phyloP scores from a whole-genome alignment of 129 eudicot genomes.

The Tagetes patula region DNA sequence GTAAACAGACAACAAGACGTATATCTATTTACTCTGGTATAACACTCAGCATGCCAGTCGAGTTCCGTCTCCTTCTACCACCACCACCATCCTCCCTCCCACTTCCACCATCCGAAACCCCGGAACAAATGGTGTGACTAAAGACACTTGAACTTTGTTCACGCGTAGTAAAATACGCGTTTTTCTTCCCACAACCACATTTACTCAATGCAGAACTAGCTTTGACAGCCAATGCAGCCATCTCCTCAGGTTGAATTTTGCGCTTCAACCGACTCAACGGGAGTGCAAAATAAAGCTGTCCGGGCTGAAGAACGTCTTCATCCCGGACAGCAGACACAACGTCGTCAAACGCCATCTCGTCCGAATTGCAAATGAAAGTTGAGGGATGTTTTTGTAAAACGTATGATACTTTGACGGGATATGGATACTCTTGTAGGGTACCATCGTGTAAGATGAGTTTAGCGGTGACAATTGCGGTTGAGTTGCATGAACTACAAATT shows the following conservation, averaged over 20 bases:
- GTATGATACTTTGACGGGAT: conserved; percentile 66
- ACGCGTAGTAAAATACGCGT: conserved; percentile 17
- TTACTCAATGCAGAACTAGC: conserved; percentile 76
- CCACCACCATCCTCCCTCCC: conserved; percentile 25
- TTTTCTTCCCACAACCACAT: conserved; percentile 54
- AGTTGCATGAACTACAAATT: conserved; percentile 68
- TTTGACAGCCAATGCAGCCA: conserved; percentile 93
- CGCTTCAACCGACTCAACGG: conserved; percentile 49
- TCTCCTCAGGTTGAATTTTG: conserved; percentile 67
- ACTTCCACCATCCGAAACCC: conserved; percentile 42
- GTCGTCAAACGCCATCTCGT: conserved; percentile 81
- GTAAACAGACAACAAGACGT: too few species aligned
- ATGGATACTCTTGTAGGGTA: conserved; percentile 57
- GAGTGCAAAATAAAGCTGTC: conserved; percentile 67
- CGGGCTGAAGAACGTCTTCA: conserved; percentile 59
- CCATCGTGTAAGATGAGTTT: conserved; percentile 65
- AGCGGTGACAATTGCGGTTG: conserved; percentile 66
- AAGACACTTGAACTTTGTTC: conserved; percentile 20
- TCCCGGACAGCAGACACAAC: conserved; percentile 57
- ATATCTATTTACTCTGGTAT: conserved; percentile 57
- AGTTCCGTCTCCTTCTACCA: conserved; percentile 36
- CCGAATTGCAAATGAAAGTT: conserved; percentile 66
- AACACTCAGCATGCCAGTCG: conserved; percentile 48
- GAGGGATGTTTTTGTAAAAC: conserved; percentile 55
- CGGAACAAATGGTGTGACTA: conserved; percentile 22